Evolutionary conservation across 768 basidiomycete genomes (phyloP), one percentile per base, ranked within the genome.

Genomic region (Sporobolomyces roseus): DNA sequence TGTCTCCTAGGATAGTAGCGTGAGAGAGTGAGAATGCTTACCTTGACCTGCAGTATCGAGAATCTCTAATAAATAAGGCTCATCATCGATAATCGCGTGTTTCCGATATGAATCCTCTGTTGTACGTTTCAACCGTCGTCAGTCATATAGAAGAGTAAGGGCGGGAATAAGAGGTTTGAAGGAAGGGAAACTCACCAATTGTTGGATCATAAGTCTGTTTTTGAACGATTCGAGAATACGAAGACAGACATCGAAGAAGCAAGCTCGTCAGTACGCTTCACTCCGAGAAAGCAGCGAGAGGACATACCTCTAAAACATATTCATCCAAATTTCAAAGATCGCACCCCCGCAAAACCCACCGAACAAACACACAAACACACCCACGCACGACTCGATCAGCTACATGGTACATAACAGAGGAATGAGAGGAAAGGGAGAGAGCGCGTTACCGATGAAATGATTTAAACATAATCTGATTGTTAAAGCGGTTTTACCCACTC

Each of bases 51-150:
- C 93, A 21, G 93, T 97, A 81, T 96, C 93, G 70, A 98, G 85
- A 61, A 98, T 93, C 78, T 98, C 93, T 65, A 96, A 86, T 56
- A 96, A 83, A 25, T 93, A 93, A n/a, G 96, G 91, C 79, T 97
- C 91, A n/a, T 94, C 93, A 80, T 98, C 93, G 73, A 98, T 92
- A 38, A 94, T 88, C 71, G 91, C 93, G 78, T 96, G 93, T 79
- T 75, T 76, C 6, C 75, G 72, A 46, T 77, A 76, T n/a, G 71
- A 72, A 52, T 76, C 75, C 68, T 76, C 75, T 68, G 60, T 17
- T 21, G 25, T 23, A 29, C 10, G 23, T 16, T 16, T 46, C 49
- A 41, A 41, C 17, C 38, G 38, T 41, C 38, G 38, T n/a, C 23
- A 21, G 49, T 25, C 10, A 17, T n/a, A 32, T 25, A 43, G 21